Percentiles rank a stretch among this genome's conserved stretches.
phyloP scores from a whole-genome alignment of 2,329 filamentous ascomycete genomes.

The Cercospora beticola region DNA sequence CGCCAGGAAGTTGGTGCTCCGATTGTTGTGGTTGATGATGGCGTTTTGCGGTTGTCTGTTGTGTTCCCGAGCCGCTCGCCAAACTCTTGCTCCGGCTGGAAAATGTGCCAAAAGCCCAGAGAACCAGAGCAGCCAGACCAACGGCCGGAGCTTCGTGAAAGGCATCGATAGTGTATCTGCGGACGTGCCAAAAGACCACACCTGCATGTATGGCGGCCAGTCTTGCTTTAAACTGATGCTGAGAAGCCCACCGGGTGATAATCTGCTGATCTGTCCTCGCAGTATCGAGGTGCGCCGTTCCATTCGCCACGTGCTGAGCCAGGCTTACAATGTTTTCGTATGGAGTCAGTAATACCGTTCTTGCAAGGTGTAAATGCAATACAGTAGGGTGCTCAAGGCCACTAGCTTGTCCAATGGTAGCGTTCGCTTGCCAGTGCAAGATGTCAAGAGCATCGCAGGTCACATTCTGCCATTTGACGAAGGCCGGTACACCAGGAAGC shows the following conservation, averaged over 20 bases:
- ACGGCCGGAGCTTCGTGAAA: conserved; percentile 66
- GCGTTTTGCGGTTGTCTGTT: neutral
- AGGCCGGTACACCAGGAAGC: conserved; percentile 50
- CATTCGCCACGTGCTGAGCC: conserved; percentile 39
- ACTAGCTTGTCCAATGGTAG: conserved; percentile 48
- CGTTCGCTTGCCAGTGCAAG: conserved; percentile 59
- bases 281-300: conserved; percentile 11
- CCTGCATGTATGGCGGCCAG: conserved; percentile 57
- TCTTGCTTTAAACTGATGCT: conserved; percentile 58
- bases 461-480: conserved; percentile 51
- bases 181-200: conserved; percentile 53
- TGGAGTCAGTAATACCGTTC: conserved; percentile 54
- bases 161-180: conserved; percentile 49
- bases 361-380: conserved; percentile 56
- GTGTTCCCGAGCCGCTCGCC: neutral
- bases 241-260: conserved; percentile 50
- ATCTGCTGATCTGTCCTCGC: conserved; percentile 8
- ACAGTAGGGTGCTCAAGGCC: conserved; percentile 58
- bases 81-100: conserved; percentile 4
- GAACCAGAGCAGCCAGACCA: conserved; percentile 62
- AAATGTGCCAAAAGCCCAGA: conserved; percentile 60
- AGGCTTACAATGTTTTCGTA: conserved; percentile 49
- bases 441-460: conserved; percentile 54
- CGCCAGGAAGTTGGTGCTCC: neutral
- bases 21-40: neutral